These are phyloP conservation scores for Platismatia glauca DNA, from an alignment of 495 filamentous ascomycete genomes.

Conservation along the genomic window DNA sequence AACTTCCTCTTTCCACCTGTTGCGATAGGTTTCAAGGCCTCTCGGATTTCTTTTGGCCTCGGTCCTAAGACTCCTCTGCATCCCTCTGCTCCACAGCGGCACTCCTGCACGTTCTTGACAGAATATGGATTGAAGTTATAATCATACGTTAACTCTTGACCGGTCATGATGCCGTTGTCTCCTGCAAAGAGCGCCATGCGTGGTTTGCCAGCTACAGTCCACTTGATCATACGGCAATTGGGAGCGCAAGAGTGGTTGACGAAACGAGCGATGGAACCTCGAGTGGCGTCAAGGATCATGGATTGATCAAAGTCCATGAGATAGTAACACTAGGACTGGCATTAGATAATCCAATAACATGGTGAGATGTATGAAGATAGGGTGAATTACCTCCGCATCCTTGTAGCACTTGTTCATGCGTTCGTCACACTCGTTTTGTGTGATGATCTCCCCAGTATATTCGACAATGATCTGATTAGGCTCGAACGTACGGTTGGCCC, in stretches of 20 bases:
- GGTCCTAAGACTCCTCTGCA: slow-evolving; percentile 75
- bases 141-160: slow-evolving; percentile 97
- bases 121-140: slow-evolving; percentile 95
- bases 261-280: slow-evolving; percentile 91
- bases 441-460: slow-evolving; percentile 95
- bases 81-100: slow-evolving; percentile 65
- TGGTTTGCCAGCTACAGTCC: slow-evolving; percentile 90
- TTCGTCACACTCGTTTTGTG: slow-evolving; percentile 81
- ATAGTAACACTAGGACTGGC: slow-evolving; percentile 68
- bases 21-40: slow-evolving; percentile 35
- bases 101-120: slow-evolving; percentile 73
- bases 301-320: slow-evolving; percentile 97
- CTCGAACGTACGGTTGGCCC: slow-evolving; percentile 78
- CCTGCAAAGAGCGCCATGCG: slow-evolving; percentile 97
- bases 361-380: background rate
- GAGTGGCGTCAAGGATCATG: slow-evolving; percentile 97
- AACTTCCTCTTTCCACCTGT: slow-evolving; percentile 34
- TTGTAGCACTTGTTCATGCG: slow-evolving; percentile 90
- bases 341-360: background rate
- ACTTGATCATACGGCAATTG: slow-evolving; percentile 97
- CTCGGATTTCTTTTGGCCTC: slow-evolving; percentile 50
- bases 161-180: slow-evolving; percentile 78
- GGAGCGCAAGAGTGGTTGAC: slow-evolving; percentile 96
- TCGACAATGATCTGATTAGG: slow-evolving; percentile 95
- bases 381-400: slow-evolving; percentile 62